Evolutionary conservation across 805 yeast species (phyloP), one percentile per base, ranked within the genome.

Genomic region (Wickerhamomyces bovis): DNA sequence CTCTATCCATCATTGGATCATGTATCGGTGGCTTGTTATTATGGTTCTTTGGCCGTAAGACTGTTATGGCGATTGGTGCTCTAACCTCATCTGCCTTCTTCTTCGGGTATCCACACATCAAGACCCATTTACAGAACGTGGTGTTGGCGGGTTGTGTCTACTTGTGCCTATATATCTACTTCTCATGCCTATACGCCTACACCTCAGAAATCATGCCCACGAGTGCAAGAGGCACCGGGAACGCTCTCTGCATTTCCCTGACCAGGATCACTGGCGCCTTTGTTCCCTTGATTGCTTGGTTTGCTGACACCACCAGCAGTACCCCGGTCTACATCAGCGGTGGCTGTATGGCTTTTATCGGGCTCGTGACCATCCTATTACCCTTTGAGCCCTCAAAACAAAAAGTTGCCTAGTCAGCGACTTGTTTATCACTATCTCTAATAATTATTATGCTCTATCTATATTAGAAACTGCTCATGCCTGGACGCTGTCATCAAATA

Each of bases 131-230:
- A 73, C 73, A 63, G 78, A 77, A 54, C 78, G 81, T 47, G 76
- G 69, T 7, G 64, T 72, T 41, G 64, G 70, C 11, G 35, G 45
- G 31, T n/a, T 21, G 39, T 19, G 47, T 47, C 25, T 77, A 75
- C 47, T 57, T 72, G 48, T 58, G 65, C 36, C 55, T 73, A 42
- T 66, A 71, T 60, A 71, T 79, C 46, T 77, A 76, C 56, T 80
- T 77, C 59, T 82, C 82, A 1, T 76, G 78, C 35, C 65, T 81
- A 19, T 81, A 79, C 56, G 85, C 85, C 3, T 80, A 78, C 56
- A 79, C 85, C 2, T 86, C 86, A 0, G 85, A 81, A 58, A 76
- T 79, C 19, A 71, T 81, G 61, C 81, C 81, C 23, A 63, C 77
- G 1, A 57, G 64, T 30, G 70, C 72, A 28, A 62, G 78, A 55